Evolutionary conservation across 495 filamentous ascomycete genomes (phyloP).

Genomic region (Tuber borchii): DNA sequence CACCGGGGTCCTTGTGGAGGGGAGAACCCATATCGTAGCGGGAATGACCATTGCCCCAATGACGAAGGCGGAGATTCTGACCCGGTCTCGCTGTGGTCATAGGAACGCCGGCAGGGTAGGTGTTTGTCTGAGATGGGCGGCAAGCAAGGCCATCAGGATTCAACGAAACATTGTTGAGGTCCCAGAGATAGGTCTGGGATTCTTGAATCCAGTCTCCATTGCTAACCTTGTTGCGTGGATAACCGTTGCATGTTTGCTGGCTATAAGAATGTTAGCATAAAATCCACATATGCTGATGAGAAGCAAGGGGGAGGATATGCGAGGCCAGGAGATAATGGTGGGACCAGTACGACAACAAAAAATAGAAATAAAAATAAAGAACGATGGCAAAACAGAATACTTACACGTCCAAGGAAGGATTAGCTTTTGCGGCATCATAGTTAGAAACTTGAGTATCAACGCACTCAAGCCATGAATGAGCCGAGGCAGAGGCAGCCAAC

Average conservation of each 20-base stretch:
- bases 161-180: constrained; percentile 15
- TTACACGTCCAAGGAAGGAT: constrained; percentile 27
- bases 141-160: constrained; percentile 24
- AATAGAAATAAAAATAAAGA: not conserved
- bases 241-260: constrained; percentile 27
- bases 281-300: not conserved
- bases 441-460: constrained; percentile 35
- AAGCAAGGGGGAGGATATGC: not conserved
- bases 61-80: constrained; percentile 28
- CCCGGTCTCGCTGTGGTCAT: constrained; percentile 36
- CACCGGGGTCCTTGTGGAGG: constrained; percentile 35
- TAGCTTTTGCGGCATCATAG: constrained; percentile 18
- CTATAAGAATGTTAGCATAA: constrained; percentile 16
- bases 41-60: constrained; percentile 39
- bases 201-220: constrained; percentile 38
- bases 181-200: constrained; percentile 35
- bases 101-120: constrained; percentile 24
- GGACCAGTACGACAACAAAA: not conserved
- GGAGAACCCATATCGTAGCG: constrained; percentile 37
- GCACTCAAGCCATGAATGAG: constrained; percentile 41
- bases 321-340: not conserved
- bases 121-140: constrained; percentile 18
- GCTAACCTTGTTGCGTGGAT: constrained; percentile 30
- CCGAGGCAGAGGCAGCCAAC: constrained; percentile 22
- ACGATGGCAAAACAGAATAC: constrained; percentile 3